These are phyloP conservation scores for Ceratocystis huliohia DNA, from an alignment of 2,329 filamentous ascomycete genomes.

Conservation along the genomic window DNA sequence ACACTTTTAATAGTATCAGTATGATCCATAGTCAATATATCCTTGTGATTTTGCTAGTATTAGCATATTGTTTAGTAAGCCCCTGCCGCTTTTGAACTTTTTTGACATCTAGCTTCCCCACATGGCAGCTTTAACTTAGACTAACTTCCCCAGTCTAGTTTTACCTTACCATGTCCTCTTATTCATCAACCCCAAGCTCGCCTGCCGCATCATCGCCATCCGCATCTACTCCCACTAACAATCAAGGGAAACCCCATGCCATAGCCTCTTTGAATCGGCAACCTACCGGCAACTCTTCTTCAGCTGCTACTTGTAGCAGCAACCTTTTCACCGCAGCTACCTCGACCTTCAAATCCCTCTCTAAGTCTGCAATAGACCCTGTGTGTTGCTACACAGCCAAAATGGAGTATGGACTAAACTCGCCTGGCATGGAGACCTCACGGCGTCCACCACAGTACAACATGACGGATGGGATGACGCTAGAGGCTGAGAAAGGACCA, in stretches of 20 bases:
- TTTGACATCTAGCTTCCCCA: too few species aligned
- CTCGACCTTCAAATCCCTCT: not conserved
- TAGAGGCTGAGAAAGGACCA: slow-evolving; percentile 2
- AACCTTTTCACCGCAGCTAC: not conserved
- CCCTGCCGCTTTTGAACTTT: too few species aligned
- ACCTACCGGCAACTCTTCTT: not conserved
- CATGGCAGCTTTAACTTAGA: too few species aligned
- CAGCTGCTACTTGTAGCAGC: not conserved
- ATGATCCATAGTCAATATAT: too few species aligned
- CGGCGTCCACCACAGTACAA: not conserved
- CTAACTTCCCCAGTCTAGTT: too few species aligned
- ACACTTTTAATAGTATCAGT: too few species aligned
- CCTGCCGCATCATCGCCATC: not conserved
- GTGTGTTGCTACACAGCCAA: not conserved
- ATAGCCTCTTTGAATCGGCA: not conserved
- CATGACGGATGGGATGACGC: not conserved
- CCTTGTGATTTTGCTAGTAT: too few species aligned
- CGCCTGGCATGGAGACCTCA: slow-evolving; percentile 11
- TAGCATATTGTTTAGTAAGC: too few species aligned
- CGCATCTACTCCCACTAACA: not conserved
- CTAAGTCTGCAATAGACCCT: not conserved
- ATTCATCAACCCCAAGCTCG: too few species aligned
- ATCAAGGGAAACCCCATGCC: too few species aligned
- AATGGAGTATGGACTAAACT: slow-evolving; percentile 13
- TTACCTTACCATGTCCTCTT: too few species aligned